Evolutionary conservation across 441 rosid species (phyloP).

Genomic region (Metrosideros polymorpha): DNA sequence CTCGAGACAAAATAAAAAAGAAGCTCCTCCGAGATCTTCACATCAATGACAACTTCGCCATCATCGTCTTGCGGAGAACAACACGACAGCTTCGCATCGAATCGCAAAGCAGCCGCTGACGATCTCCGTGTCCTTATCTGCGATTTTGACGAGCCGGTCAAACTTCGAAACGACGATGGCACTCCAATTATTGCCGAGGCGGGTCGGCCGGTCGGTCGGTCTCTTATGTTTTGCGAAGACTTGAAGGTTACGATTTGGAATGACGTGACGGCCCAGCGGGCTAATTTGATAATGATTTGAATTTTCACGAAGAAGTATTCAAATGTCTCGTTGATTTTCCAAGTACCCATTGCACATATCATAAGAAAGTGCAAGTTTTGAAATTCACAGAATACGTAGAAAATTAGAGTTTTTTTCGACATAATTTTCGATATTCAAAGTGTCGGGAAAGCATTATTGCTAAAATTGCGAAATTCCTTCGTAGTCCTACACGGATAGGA

Average conservation of each 20-base stretch:
- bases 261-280: neutral
- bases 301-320: neutral
- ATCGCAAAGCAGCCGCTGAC: neutral
- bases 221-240: neutral
- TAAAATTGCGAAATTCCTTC: neutral
- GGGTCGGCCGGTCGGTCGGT: neutral
- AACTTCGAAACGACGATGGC: neutral
- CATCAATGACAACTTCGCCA: neutral
- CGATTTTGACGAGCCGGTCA: neutral
- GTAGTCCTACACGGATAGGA: no score
- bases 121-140: neutral
- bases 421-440: neutral
- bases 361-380: neutral
- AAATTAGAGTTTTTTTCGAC: neutral
- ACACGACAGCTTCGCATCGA: neutral
- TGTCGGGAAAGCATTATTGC: neutral
- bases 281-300: neutral
- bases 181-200: neutral
- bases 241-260: neutral
- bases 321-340: neutral
- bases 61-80: neutral
- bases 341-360: neutral
- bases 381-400: neutral
- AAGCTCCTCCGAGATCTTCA: neutral
- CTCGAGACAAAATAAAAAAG: neutral